Conservation (phyloP, 768 basidiomycete genomes). For the Scleroderma citrinum region DNA sequence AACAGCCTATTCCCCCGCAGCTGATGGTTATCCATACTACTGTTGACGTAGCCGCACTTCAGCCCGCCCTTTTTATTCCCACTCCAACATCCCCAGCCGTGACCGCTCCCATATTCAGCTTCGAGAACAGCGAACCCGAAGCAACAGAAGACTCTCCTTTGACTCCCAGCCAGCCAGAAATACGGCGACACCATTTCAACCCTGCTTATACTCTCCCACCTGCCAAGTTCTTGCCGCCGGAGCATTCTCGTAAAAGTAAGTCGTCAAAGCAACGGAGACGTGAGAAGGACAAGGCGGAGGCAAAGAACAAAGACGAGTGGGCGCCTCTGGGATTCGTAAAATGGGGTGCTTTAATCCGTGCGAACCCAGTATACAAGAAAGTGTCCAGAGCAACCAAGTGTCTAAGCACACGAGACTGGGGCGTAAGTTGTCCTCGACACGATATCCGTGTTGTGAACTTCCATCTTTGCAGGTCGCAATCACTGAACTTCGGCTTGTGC, state of each 20-base stretch:
- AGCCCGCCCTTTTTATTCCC: conserved; percentile 29
- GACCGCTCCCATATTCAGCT: conserved; percentile 27
- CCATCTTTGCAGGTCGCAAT: conserved; percentile 57
- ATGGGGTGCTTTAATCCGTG: conserved; percentile 70
- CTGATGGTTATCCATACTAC: conserved; percentile 21
- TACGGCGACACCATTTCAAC: conserved; percentile 35
- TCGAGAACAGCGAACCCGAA: conserved; percentile 26
- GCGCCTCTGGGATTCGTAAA: conserved; percentile 56
- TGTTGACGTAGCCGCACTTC: conserved; percentile 22
- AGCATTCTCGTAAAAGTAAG: conserved; percentile 47
- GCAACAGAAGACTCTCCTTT: conserved; percentile 12
- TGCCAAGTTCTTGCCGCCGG: conserved; percentile 47
- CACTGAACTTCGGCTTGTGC: conserved; percentile 68
- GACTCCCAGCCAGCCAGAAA: conserved; percentile 11
- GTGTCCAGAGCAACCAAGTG: conserved; percentile 71
- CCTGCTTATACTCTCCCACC: conserved; percentile 51
- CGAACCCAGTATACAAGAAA: conserved; percentile 72
- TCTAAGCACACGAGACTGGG: conserved; percentile 76
- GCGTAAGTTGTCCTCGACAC: conserved; percentile 40
- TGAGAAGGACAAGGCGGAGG: conserved; percentile 42
- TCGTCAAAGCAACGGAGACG: conserved; percentile 46
- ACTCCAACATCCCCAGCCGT: conserved; percentile 31
- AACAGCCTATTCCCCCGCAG: conserved; percentile 5
- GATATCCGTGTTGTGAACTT: background rate
- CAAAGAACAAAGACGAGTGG: conserved; percentile 54